phyloP scores from a whole-genome alignment of 495 filamentous ascomycete genomes.

The Glutinoglossum americanum region DNA sequence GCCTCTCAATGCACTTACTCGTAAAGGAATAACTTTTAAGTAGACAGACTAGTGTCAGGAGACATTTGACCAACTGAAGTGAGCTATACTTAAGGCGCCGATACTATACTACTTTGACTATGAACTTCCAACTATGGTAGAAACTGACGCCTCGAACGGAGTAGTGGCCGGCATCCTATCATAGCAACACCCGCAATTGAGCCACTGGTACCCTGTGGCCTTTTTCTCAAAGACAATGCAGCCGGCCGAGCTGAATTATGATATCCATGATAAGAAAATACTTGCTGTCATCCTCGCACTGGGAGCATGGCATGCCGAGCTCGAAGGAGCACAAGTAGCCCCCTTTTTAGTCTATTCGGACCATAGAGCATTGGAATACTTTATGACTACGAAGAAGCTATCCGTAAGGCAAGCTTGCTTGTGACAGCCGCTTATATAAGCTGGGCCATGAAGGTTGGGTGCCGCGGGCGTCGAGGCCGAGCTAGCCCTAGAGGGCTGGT shows the following conservation, averaged over 20 bases:
- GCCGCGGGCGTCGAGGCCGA: no score
- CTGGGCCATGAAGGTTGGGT: no score
- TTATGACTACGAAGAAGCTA: slow-evolving; percentile 1
- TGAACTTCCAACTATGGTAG: slow-evolving; percentile 6
- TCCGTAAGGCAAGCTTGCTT: slow-evolving; percentile 1
- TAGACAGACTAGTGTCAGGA: not conserved
- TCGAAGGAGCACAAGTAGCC: not conserved
- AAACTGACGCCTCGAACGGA: slow-evolving; percentile 12
- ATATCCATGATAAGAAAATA: not conserved
- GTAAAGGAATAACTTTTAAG: not conserved
- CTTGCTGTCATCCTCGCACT: not conserved
- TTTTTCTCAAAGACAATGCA: not conserved
- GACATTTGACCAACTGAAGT: slow-evolving; percentile 4
- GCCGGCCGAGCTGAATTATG: not conserved
- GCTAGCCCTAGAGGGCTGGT: no score
- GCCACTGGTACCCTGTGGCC: not conserved
- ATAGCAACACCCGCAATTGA: not conserved
- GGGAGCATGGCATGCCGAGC: not conserved
- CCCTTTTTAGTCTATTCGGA: not conserved
- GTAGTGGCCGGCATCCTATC: not conserved
- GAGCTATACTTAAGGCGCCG: slow-evolving; percentile 2
- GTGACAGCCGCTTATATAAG: no score
- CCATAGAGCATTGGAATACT: not conserved
- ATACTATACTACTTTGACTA: slow-evolving; percentile 7
- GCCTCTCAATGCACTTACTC: slow-evolving; percentile 3